Percentiles rank a stretch among this genome's conserved stretches.
Evolutionary conservation across 139 green algal genomes (phyloP).

Genomic region (Micractinium sp.): DNA sequence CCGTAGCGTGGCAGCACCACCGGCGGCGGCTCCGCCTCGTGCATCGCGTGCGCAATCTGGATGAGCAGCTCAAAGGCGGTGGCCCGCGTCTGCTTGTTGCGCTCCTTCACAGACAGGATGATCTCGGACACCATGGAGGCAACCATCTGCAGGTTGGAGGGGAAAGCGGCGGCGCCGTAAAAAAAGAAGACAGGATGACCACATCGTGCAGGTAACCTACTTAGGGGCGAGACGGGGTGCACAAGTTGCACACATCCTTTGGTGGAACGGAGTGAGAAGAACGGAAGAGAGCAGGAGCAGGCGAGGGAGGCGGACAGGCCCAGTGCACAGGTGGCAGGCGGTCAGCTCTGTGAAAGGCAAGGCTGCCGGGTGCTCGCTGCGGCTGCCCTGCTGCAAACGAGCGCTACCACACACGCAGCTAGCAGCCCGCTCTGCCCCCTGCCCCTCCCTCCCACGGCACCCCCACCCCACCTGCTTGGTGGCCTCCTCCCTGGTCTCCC

Average conservation of each 20-base stretch:
- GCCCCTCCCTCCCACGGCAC: too few species aligned
- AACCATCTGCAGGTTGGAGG: constrained; percentile 46
- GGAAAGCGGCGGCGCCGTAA: too few species aligned
- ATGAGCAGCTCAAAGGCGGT: constrained; percentile 92
- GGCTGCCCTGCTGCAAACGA: too few species aligned
- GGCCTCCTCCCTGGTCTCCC: constrained; percentile 30
- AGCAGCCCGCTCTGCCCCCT: neutral
- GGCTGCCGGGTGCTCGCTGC: too few species aligned
- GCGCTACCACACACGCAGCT: neutral
- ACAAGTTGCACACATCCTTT: too few species aligned
- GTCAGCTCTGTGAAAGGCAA: too few species aligned
- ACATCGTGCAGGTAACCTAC: too few species aligned
- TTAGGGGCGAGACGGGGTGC: too few species aligned
- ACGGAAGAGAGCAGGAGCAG: too few species aligned
- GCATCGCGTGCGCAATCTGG: constrained; percentile 68
- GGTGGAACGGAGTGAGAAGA: too few species aligned
- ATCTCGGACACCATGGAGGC: constrained; percentile 86
- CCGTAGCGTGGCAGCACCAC: neutral
- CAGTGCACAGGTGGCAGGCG: too few species aligned
- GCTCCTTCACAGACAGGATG: constrained; percentile 94
- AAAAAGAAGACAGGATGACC: neutral
- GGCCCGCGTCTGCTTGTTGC: constrained; percentile 84
- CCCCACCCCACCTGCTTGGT: constrained; percentile 5
- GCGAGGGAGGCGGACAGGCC: too few species aligned
- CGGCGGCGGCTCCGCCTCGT: constrained; percentile 56